Evolutionary conservation across 192 early-diverging fungal species (phyloP), one percentile per base, ranked within the genome.

Genomic region (Backusella tuberculispora): DNA sequence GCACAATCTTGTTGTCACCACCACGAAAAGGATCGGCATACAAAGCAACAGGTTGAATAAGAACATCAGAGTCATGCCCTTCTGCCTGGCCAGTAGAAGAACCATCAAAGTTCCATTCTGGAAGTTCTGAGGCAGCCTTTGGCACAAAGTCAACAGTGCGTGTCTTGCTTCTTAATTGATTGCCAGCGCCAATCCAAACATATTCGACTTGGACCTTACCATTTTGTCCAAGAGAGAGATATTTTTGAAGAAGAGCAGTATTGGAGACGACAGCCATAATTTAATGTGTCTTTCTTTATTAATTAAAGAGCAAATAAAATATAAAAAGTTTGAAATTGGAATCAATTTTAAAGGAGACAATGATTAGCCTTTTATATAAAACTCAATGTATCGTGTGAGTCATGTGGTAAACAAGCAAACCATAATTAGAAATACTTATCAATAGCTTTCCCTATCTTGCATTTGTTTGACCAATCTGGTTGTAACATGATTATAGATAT

Each of bases 81-180:
- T 76, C 71, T 37, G 86, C 84, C 77, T 88, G 86, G 68, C 81
- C 83, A 40, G 86, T 88, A 41, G 86, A 88, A 53, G 82, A 84
- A 69, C 86, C 86, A 76, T 88, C 86, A 42, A 78, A 88, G 46
- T 87, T 87, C 86, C 86, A 88, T 75, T 88, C 86, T 24, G 78
- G 72, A 21, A 88, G 71, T n/a, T 88, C 79, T 47, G 65, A 63
- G 34, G 63, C 69, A 38, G 74, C 42, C 24, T 42, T 67, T 7
- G 74, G 71, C n/a, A 68, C 66, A n/a, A n/a, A 21, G 53, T 87
- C 74, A 24, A 88, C 66, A 40, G 86, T 88, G 24, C 53, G 84
- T 2, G 86, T 85, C 71, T 87, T 87, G 66, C 70, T 56, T 74
- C 86, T 86, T 45, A 87, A 67, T 10, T 81, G 75, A 44, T 78